Evolutionary conservation across 1,284 basidiomycete genomes (phyloP).

Genomic region (Chondrostereum purpureum): DNA sequence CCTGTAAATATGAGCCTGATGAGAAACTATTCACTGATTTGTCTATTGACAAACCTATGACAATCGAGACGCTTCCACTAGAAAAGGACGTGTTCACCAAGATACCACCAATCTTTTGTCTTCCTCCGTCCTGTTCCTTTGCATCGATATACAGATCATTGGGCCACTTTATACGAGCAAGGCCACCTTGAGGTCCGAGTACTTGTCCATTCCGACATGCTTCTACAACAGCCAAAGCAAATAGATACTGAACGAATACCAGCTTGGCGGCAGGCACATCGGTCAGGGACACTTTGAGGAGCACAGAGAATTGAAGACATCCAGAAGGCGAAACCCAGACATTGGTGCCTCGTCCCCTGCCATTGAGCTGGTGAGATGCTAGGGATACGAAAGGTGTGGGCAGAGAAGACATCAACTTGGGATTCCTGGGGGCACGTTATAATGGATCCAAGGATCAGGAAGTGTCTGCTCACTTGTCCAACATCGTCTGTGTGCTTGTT

Average conservation of each 20-base stretch:
- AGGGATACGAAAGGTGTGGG: conserved; percentile 77
- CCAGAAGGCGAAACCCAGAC: conserved; percentile 91
- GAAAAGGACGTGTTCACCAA: conserved; percentile 85
- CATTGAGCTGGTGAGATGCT: conserved; percentile 84
- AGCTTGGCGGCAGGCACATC: conserved; percentile 61
- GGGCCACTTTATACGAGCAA: conserved; percentile 91
- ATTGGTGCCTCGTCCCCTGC: conserved; percentile 86
- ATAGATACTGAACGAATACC: conserved; percentile 95
- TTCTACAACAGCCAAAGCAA: conserved; percentile 84
- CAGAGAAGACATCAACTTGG: conserved; percentile 59
- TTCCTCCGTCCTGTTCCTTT: conserved; percentile 40
- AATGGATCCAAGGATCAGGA: conserved; percentile 1
- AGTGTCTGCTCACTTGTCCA: conserved; percentile 69
- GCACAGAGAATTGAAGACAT: conserved; percentile 83
- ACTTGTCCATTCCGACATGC: conserved; percentile 57
- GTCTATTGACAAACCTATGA: conserved; percentile 60
- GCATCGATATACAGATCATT: conserved; percentile 88
- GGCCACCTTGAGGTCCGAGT: conserved; percentile 47
- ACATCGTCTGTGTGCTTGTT: conserved; percentile 92
- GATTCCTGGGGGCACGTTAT: conserved; percentile 54
- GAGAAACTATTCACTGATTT: conserved; percentile 2
- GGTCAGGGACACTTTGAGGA: conserved; percentile 56
- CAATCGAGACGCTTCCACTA: conserved; percentile 65
- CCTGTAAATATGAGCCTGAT: conserved; percentile 46
- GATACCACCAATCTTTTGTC: conserved; percentile 84